Evolutionary conservation across 148 eudicot species (phyloP), one percentile per base, ranked within the genome.

Genomic region (Silene conica): DNA sequence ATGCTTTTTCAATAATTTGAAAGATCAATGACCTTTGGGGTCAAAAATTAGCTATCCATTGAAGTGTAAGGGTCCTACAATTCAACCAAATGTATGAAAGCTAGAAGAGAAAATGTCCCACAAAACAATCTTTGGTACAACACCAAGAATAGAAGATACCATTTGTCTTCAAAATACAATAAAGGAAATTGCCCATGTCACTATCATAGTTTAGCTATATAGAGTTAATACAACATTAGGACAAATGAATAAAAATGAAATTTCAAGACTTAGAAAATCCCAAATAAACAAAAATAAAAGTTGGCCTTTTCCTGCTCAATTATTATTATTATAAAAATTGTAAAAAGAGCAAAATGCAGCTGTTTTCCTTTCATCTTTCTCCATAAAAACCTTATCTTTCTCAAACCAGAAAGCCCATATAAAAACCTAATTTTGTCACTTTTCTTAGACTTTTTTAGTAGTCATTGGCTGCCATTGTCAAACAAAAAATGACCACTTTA

Each of bases 21-120:
- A 76, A 73, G 80, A 80, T 62, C 79, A 72, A 67, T 80, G 82
- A 72, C 82, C 79, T 75, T 75, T 75, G 82, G 71, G 43, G 50
- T 63, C 72, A 74, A 46, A 75, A 19, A 38, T 74, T 45, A 26
- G 79, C 78, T 56, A 80, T 54, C 72, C 55, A 65, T 46, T 43
- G 71, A 50, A 65, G 72, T 76, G 74, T 16, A 67, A 22, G 70
- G 74, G 83, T 15, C 82, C 79, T 76, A 76, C 82, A 74, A 79
- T 66, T 9, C 25, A 54, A 21, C 71, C 48, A 63, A 55, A 63
- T 63, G 56, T 63, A 20, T 55, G 18, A 23, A 69, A 68, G 38
- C 34, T 57, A 64, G 28, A 48, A 46, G 77, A 34, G 69, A 55
- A 70, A 61, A 7, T 67, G 43, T 56, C 77, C 73, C 52, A 73